Evolutionary conservation across 2,329 filamentous ascomycete species (phyloP), one percentile per base, ranked within the genome.

Genomic region (Neurospora sp.): DNA sequence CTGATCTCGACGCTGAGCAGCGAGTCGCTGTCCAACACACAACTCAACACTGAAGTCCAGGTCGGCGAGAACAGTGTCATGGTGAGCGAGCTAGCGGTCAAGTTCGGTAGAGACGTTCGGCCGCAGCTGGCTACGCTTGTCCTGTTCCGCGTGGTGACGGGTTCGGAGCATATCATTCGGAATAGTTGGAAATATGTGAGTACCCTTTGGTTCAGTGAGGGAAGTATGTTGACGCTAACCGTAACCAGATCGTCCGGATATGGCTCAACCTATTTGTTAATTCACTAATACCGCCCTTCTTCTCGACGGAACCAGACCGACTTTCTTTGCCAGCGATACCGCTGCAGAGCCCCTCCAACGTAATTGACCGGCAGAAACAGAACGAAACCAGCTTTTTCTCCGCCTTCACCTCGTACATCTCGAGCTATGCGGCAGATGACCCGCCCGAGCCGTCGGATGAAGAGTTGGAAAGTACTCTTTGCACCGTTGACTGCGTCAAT

Each of bases 371-470:
- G 70, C 93, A 90, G 58, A 91, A 93, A 73, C 84, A 90, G 40
- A 88, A 85, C 70, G 96, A 99, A 38, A 89, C 90, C 2, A 93
- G 96, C 6, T 87, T 99, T 67, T 93, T 99, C 78, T 97, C 94
- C 4, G 93, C 95, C 0, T 93, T 99, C 76, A 96, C 95, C 0
- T 97, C 92, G 5, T 99, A 98, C 77, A 93, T 99, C 39, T 97
- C 94, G n/a, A 98, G 95, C 79, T 98, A 99, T 78, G 96, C 96
- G 58, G 96, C 96, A 11, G 96, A 98, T 79, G 96, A 99, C 77
- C 96, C 96, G 13, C 96, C 96, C 0, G 96, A 99, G 81, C 96
- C 96, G 2, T 98, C 96, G 1, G 93, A 98, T 73, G 95, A 98
- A 78, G 96, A 99, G 79, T 85, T 99, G 38, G 96, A 99, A 77